Conservation (phyloP, 331 rosid species). For the Malus hybrid region DNA sequence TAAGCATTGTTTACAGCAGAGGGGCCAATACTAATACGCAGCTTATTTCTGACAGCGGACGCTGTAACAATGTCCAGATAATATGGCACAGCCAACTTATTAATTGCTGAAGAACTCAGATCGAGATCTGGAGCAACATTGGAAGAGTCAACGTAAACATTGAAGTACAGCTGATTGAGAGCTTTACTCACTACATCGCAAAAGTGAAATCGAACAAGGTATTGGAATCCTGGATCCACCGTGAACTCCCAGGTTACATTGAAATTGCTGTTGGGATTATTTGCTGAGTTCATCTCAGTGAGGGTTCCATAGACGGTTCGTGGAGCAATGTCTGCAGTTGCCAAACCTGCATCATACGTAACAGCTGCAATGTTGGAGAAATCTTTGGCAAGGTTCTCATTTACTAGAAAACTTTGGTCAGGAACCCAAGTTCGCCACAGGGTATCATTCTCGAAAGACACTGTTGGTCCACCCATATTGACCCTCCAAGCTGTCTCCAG, state of each 20-base stretch:
- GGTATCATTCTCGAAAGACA: conserved; percentile 41
- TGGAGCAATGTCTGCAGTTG: conserved; percentile 58
- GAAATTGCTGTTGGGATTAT: conserved; percentile 41
- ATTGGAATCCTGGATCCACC: conserved; percentile 60
- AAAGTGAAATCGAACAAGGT: conserved; percentile 72
- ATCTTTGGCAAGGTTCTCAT: conserved; percentile 18
- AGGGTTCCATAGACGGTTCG: conserved; percentile 63
- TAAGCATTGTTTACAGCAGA: conserved; percentile 9
- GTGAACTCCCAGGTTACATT: conserved; percentile 69
- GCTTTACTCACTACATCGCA: conserved; percentile 58
- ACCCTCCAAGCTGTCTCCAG: conserved; percentile 65
- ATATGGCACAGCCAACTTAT: conserved; percentile 41
- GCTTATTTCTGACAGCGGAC: conserved; percentile 16
- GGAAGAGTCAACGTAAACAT: conserved; percentile 46
- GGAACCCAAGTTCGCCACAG: conserved; percentile 69
- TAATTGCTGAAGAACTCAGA: not conserved
- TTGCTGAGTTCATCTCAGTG: conserved; percentile 30
- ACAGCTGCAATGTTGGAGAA: conserved; percentile 42
- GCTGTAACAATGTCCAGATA: conserved; percentile 39
- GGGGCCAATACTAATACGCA: conserved; percentile 62
- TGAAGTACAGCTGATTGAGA: conserved; percentile 56
- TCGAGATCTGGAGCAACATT: conserved; percentile 41
- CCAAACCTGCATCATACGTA: conserved; percentile 22
- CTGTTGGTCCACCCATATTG: conserved; percentile 77
- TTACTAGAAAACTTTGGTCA: conserved; percentile 35